These are phyloP conservation scores for Cytidiella melzeri DNA, from an alignment of 768 basidiomycete genomes.

Conservation along the genomic window DNA sequence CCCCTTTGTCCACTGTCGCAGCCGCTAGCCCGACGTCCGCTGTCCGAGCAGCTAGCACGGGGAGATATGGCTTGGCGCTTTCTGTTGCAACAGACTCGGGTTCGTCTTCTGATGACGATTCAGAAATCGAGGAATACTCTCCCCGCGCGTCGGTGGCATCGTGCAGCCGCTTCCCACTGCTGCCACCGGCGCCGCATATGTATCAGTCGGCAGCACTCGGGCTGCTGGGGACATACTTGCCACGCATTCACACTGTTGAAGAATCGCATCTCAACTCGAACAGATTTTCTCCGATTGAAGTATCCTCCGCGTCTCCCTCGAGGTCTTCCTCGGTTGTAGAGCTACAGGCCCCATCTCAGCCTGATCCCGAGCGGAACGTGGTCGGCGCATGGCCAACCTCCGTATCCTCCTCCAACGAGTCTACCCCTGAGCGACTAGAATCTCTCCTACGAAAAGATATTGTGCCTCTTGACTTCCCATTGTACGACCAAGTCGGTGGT, in stretches of 20 bases:
- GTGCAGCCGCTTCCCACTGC: neutral
- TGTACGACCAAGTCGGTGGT: too few relatives aligned
- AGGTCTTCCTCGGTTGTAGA: conserved; percentile 6
- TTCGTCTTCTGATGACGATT: conserved; percentile 37
- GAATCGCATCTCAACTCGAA: neutral
- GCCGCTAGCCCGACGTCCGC: conserved; percentile 9
- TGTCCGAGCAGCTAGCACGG: conserved; percentile 28
- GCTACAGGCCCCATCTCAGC: neutral
- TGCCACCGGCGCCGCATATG: neutral
- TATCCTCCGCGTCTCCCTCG: conserved; percentile 7
- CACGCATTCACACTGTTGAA: conserved; percentile 13
- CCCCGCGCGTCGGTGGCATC: neutral
- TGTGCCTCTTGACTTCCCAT: too few relatives aligned
- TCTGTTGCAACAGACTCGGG: conserved; percentile 33
- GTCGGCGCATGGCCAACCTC: conserved; percentile 15
- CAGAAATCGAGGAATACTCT: conserved; percentile 20
- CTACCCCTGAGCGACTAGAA: conserved; percentile 4
- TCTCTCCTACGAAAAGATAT: too few relatives aligned
- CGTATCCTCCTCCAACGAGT: neutral
- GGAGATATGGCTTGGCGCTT: conserved; percentile 53
- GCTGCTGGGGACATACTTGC: conserved; percentile 17
- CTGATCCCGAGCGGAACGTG: conserved; percentile 6
- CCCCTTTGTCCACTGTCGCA: conserved; percentile 3
- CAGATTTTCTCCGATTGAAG: conserved; percentile 6
- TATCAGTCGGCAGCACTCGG: conserved; percentile 9